Percentiles rank a stretch among this genome's conserved stretches.
Evolutionary conservation across 2,329 filamentous ascomycete genomes (phyloP).

Genomic region (Penicillium sp.): DNA sequence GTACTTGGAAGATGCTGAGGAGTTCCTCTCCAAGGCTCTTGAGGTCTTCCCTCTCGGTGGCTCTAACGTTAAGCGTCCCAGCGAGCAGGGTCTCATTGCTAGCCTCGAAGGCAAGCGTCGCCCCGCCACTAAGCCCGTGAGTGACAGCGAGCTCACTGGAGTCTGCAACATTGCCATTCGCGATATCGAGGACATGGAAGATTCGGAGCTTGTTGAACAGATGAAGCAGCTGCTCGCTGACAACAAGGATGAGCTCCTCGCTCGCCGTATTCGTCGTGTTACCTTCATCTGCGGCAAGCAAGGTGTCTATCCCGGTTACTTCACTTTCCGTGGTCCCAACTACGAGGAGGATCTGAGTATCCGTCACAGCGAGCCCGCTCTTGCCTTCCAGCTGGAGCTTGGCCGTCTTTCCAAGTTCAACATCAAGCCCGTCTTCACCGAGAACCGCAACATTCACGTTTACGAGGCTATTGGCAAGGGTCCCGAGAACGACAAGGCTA

Average conservation of each 20-base stretch:
- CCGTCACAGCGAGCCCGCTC: constrained; percentile 91
- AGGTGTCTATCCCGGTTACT: constrained; percentile 93
- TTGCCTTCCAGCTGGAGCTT: constrained; percentile 98
- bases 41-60: constrained; percentile 70
- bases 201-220: constrained; percentile 74
- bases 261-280: constrained; percentile 79
- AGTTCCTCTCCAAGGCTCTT: constrained; percentile 77
- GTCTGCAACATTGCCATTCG: constrained; percentile 91
- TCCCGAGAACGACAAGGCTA: constrained; percentile 73
- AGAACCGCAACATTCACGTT: constrained; percentile 98
- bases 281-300: constrained; percentile 97
- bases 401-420: constrained; percentile 92
- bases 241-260: constrained; percentile 78
- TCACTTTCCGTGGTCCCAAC: constrained; percentile 90
- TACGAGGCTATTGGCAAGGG: constrained; percentile 96
- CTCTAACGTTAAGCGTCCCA: constrained; percentile 58
- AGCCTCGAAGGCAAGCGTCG: constrained; percentile 74
- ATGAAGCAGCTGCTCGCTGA: constrained; percentile 74
- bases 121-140: constrained; percentile 55
- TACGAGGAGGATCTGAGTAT: constrained; percentile 94
- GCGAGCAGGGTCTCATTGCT: constrained; percentile 62
- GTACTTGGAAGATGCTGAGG: constrained; percentile 92
- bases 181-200: constrained; percentile 79
- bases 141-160: constrained; percentile 76
- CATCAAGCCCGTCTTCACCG: constrained; percentile 97